phyloP scores from a whole-genome alignment of 148 eudicot species.

The Dianthus caryophyllus region DNA sequence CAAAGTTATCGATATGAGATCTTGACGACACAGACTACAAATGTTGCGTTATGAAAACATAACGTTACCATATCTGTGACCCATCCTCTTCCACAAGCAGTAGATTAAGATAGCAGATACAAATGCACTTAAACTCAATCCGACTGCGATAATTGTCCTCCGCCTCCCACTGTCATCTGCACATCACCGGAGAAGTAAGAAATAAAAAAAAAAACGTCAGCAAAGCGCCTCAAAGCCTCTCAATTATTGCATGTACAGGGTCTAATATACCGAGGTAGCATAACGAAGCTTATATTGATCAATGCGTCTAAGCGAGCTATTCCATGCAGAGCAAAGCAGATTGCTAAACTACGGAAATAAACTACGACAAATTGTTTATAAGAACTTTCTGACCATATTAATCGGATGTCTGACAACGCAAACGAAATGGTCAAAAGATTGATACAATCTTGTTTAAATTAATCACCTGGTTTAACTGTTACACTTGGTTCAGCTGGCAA shows the following conservation, averaged over 20 bases:
- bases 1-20: constrained; percentile 40
- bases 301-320: too few relatives aligned
- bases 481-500: not conserved
- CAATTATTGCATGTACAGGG: too few relatives aligned
- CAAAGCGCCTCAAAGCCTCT: too few relatives aligned
- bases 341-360: not conserved
- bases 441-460: not conserved
- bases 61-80: constrained; percentile 6
- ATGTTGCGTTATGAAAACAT: not conserved
- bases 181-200: not conserved
- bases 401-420: not conserved
- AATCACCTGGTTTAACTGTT: constrained; percentile 12
- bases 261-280: too few relatives aligned
- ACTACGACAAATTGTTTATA: not conserved
- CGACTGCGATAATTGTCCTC: constrained; percentile 12
- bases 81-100: constrained; percentile 26
- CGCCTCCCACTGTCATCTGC: constrained; percentile 19
- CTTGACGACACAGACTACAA: not conserved
- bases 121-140: constrained; percentile 14
- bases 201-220: too few relatives aligned
- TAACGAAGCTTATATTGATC: too few relatives aligned
- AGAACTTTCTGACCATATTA: not conserved
- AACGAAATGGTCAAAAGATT: not conserved
- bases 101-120: constrained; percentile 10
- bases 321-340: not conserved